Base-by-base conservation (phyloP, 306 rosid species). In the Prinsepia uniflora region DNA sequence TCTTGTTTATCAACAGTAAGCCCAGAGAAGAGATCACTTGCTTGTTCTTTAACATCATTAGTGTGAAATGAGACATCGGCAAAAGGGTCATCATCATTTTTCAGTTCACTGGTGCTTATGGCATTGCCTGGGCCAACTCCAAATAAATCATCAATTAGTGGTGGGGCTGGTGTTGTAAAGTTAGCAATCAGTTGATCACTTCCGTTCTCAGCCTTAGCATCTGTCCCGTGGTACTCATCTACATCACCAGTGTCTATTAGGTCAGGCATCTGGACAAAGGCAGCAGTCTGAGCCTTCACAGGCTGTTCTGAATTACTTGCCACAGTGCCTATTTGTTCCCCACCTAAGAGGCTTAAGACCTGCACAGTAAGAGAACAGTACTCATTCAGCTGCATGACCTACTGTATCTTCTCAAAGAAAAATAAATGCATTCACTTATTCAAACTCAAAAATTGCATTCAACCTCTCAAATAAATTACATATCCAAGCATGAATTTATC, bases 31-130 rank as follows among this genome's bases (percentile, higher is more conserved):
- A 95, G 81, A 81, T 89, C 97, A 81, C 83, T 88, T 18, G 82
- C 76, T 8, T 77, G 82, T 67, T 81, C 96, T 79, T 75, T 86
- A 63, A 75, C 78, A 54, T 85, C 96, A 50, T 67, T 73, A 59
- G 87, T 57, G 72, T 87, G 97, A 74, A 95, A 95, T 6, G 88
- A 85, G n/a, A 95, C 97, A 86, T 89, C 99, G 14, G 92, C 91
- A 50, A 95, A 95, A 64, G 97, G 99, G 70, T 94, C 99, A 22
- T 89, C 97, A 7, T 86, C 91, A 62, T 72, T 87, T 74, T 82
- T 86, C 18, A 49, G 79, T 68, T 86, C 91, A 55, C 72, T 77
- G 61, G 80, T 71, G 79, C 83, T 74, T 57, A 60, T 72, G 47
- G 63, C 75, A 63, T 85, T 79, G 70, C 69, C 77, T 20, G 80